Evolutionary conservation across 2,329 filamentous ascomycete genomes (phyloP).

Genomic region (Myotisia sp.): DNA sequence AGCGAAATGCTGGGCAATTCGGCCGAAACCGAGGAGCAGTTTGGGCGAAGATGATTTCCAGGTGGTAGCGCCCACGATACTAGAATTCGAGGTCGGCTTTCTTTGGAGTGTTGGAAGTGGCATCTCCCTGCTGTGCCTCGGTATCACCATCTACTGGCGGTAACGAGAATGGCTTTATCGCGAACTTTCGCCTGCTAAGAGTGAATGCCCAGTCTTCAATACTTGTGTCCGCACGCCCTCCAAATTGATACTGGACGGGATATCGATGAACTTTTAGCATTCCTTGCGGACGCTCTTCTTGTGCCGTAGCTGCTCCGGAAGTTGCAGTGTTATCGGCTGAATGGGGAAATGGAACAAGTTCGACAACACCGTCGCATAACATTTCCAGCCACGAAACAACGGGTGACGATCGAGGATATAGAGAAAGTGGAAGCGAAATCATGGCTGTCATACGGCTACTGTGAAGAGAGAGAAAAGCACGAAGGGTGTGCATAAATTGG

Average conservation of each 20-base stretch:
- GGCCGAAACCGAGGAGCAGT: slow-evolving; percentile 13
- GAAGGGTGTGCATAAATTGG: slow-evolving; percentile 65
- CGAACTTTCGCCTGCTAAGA: slow-evolving; percentile 66
- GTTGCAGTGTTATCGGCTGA: slow-evolving; percentile 37
- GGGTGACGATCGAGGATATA: slow-evolving; percentile 62
- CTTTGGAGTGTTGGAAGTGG: slow-evolving; percentile 8
- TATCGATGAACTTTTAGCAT: slow-evolving; percentile 70
- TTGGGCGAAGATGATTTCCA: not conserved
- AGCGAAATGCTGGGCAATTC: slow-evolving; percentile 42
- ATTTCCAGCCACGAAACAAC: slow-evolving; percentile 76
- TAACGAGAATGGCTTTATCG: slow-evolving; percentile 76
- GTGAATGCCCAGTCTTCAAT: slow-evolving; percentile 83
- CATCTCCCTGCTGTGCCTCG: slow-evolving; percentile 42
- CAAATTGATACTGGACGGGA: slow-evolving; percentile 75
- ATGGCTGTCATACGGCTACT: slow-evolving; percentile 53
- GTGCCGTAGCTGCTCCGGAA: slow-evolving; percentile 40
- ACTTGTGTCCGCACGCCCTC: slow-evolving; percentile 58
- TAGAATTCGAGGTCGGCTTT: slow-evolving; percentile 58
- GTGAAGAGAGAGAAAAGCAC: slow-evolving; percentile 58
- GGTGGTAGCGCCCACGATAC: not conserved
- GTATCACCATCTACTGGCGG: slow-evolving; percentile 70
- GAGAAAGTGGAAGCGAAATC: slow-evolving; percentile 61
- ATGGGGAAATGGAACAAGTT: slow-evolving; percentile 62
- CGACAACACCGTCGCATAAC: slow-evolving; percentile 70
- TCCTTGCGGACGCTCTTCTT: slow-evolving; percentile 69